Evolutionary conservation across 306 rosid species (phyloP).

Genomic region (Astragalus glycyphyllos): DNA sequence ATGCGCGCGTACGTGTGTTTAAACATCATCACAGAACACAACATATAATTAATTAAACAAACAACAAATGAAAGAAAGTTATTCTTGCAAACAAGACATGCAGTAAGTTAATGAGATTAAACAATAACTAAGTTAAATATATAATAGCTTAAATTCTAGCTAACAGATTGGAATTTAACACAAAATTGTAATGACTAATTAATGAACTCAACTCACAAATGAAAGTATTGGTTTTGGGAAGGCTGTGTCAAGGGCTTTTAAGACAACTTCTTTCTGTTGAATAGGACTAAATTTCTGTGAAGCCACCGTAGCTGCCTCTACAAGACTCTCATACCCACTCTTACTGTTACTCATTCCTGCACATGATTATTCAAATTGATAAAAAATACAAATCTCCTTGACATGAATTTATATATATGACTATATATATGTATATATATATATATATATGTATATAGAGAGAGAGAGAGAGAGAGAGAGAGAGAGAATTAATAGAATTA

Average conservation of each 20-base stretch:
- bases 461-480: too few relatives aligned
- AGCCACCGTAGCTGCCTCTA: constrained; percentile 69
- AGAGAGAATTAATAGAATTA: not conserved
- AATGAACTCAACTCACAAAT: constrained; percentile 58
- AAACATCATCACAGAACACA: not conserved
- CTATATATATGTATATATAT: too few relatives aligned
- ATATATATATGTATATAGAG: too few relatives aligned
- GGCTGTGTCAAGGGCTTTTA: constrained; percentile 65
- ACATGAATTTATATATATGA: not conserved
- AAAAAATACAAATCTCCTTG: not conserved
- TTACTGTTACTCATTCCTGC: constrained; percentile 67
- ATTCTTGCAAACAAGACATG: not conserved
- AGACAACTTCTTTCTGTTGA: constrained; percentile 57
- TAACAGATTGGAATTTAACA: too few relatives aligned
- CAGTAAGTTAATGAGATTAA: not conserved
- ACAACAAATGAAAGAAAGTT: not conserved
- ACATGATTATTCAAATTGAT: constrained; percentile 11
- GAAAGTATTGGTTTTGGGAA: constrained; percentile 74
- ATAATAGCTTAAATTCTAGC: too few relatives aligned
- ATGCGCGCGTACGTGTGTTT: not conserved
- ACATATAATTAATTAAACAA: too few relatives aligned
- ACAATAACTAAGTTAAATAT: not conserved
- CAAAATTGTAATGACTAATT: too few relatives aligned
- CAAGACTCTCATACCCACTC: constrained; percentile 75
- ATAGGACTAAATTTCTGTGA: constrained; percentile 50